These are phyloP conservation scores for Amylocystis lapponica DNA, from an alignment of 768 basidiomycete genomes.

Conservation along the genomic window DNA sequence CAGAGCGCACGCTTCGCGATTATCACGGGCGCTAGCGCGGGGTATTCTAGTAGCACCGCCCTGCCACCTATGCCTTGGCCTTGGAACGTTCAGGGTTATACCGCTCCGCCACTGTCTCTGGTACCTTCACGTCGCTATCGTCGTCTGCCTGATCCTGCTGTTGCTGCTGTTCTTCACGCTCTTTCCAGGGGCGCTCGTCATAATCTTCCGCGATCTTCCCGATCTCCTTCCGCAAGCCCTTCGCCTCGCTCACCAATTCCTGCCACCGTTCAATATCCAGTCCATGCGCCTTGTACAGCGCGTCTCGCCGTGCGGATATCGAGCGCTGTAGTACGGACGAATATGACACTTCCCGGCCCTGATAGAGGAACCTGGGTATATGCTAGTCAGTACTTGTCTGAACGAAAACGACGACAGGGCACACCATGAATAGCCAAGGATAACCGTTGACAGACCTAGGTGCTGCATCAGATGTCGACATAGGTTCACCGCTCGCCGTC, in stretches of 20 bases:
- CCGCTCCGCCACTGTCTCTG: too few relatives aligned
- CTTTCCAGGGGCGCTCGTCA: constrained; percentile 33
- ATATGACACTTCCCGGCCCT: constrained; percentile 61
- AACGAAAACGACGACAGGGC: background rate
- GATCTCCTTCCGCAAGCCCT: constrained; percentile 46
- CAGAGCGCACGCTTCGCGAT: too few relatives aligned
- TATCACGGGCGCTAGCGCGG: too few relatives aligned
- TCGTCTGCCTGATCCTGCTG: constrained; percentile 5
- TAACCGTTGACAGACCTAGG: constrained; percentile 54
- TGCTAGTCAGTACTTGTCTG: background rate
- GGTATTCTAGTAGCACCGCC: too few relatives aligned
- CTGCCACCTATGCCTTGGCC: too few relatives aligned
- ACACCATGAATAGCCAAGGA: constrained; percentile 57
- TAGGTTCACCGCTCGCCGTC: too few relatives aligned
- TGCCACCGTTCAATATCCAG: constrained; percentile 58
- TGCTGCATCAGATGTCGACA: too few relatives aligned
- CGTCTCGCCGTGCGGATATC: constrained; percentile 49
- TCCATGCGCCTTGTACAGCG: constrained; percentile 50
- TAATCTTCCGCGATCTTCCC: constrained; percentile 57
- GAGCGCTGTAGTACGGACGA: constrained; percentile 55
- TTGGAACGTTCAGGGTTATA: too few relatives aligned
- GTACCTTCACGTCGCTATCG: too few relatives aligned
- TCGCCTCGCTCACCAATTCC: constrained; percentile 47
- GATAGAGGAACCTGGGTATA: constrained; percentile 50
- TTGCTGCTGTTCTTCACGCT: constrained; percentile 18